Evolutionary conservation across 768 basidiomycete species (phyloP), one percentile per base, ranked within the genome.

Genomic region (Kwoniella mangroviensis): DNA sequence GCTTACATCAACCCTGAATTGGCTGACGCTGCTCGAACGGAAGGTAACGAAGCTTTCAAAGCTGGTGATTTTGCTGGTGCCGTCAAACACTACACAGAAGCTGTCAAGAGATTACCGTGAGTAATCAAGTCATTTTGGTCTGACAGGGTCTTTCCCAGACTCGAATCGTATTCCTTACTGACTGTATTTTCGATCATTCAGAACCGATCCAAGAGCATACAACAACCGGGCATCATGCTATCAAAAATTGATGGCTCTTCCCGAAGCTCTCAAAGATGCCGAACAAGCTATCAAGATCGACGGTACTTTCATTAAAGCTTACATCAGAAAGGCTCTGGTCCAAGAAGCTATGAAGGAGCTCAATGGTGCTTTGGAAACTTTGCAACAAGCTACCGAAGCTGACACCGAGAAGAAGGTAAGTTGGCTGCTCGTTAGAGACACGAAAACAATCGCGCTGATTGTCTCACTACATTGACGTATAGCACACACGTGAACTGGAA

Each of bases 191-290:
- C 0, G 17, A 2, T 60, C 17, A 17, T 42, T 26, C 63, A 82
- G 81, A 7, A 78, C 84, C 45, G 97, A 99, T 80, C 88, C 96
- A 15, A 87, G 91, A 73, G 94, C 92, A 10, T 99, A 98, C 86
- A 98, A 96, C 83, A 99, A 99, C 85, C 91, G 97, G 59, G 94
- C 97, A n/a, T 91, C 94, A 34, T 95, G 94, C 24, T 98, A 97
- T 85, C 93, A 91, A 84, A 98, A 98, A 85, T 89, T 99, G 51
- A 88, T 88, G 53, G 97, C 97, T 1, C 84, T 98, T 40, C 92
- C 94, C 12, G 97, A 99, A 83, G 97, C 95, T 1, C 87, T 98
- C 79, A 98, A 98, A 84, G 97, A 99, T 78, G 93, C 90, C 34
- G 89, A 99, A 66, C 89, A 92, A 82, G 94, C 97, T 26, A 94